Evolutionary conservation across 257 asterid genomes (phyloP).

Genomic region (Jacaranda copaia): DNA sequence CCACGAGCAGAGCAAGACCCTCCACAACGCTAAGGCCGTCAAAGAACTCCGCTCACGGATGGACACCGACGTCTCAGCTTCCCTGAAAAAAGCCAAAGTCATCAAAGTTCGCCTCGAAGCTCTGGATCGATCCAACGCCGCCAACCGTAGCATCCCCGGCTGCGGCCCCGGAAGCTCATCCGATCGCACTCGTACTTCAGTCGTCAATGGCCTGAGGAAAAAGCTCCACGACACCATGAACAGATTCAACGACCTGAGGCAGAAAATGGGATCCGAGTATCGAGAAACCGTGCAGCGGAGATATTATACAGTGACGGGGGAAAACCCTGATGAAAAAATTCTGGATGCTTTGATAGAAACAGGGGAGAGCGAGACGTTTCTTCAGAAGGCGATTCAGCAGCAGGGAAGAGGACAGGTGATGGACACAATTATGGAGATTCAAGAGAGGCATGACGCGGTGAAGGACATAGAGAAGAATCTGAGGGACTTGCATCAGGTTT

Average conservation of each 20-base stretch:
- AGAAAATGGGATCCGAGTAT: conserved; percentile 61
- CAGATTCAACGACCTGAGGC: conserved; percentile 66
- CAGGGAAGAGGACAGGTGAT: conserved; percentile 63
- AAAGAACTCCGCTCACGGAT: conserved; percentile 52
- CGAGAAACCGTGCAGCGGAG: conserved; percentile 65
- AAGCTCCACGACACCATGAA: conserved; percentile 70
- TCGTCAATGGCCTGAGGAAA: conserved; percentile 71
- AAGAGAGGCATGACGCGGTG: conserved; percentile 61
- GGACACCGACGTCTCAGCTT: conserved; percentile 43
- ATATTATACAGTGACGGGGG: conserved; percentile 74
- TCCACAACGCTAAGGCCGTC: conserved; percentile 50
- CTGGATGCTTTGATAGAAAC: conserved; percentile 63
- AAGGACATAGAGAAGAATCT: conserved; percentile 55
- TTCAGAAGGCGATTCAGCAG: conserved; percentile 62
- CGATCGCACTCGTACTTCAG: conserved; percentile 72
- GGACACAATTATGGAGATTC: conserved; percentile 57
- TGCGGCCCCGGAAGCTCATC: conserved; percentile 80
- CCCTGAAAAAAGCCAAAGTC: conserved; percentile 61
- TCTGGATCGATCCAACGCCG: conserved; percentile 65
- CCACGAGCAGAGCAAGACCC: conserved; percentile 65
- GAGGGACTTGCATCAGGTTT: conserved; percentile 59
- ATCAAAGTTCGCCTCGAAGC: conserved; percentile 65
- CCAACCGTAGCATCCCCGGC: conserved; percentile 65
- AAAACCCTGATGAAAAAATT: conserved; percentile 62
- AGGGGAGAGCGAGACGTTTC: conserved; percentile 67